Conservation (phyloP, 2,329 filamentous ascomycete species). For the Penicillium polonicum region DNA sequence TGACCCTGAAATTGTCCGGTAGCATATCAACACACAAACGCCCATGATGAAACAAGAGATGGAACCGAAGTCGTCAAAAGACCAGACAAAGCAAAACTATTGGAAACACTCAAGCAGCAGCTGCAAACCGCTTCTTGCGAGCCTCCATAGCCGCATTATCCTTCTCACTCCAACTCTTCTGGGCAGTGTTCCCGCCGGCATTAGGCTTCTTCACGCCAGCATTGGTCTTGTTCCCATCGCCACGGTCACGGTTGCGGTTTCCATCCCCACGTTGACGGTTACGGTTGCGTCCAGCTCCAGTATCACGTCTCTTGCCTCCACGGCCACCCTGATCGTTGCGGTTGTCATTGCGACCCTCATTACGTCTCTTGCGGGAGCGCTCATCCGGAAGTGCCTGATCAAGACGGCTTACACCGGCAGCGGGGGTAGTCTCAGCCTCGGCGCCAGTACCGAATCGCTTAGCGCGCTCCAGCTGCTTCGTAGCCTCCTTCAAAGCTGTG, state of each 20-base stretch:
- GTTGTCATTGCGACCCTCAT: constrained; percentile 33
- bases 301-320: constrained; percentile 44
- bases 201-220: constrained; percentile 16
- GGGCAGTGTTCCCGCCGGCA: constrained; percentile 19
- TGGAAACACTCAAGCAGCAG: constrained; percentile 27
- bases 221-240: constrained; percentile 16
- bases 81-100: neutral
- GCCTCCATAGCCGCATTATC: constrained; percentile 47
- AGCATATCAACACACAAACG: constrained; percentile 25
- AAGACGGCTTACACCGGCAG: constrained; percentile 40
- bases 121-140: constrained; percentile 49
- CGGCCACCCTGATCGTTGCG: constrained; percentile 41
- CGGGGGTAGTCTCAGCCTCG: constrained; percentile 15
- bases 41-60: constrained; percentile 19
- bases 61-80: neutral
- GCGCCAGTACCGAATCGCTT: constrained; percentile 46
- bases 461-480: constrained; percentile 47
- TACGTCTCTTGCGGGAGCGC: constrained; percentile 39
- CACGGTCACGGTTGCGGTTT: constrained; percentile 26
- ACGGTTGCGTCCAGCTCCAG: constrained; percentile 36
- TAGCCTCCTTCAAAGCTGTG: constrained; percentile 41
- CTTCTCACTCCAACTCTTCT: constrained; percentile 38
- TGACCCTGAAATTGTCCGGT: constrained; percentile 17
- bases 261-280: constrained; percentile 26
- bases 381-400: constrained; percentile 49